Base-by-base conservation (phyloP, 139 green algal genomes). In the Deuterostichococcus epilithicus region DNA sequence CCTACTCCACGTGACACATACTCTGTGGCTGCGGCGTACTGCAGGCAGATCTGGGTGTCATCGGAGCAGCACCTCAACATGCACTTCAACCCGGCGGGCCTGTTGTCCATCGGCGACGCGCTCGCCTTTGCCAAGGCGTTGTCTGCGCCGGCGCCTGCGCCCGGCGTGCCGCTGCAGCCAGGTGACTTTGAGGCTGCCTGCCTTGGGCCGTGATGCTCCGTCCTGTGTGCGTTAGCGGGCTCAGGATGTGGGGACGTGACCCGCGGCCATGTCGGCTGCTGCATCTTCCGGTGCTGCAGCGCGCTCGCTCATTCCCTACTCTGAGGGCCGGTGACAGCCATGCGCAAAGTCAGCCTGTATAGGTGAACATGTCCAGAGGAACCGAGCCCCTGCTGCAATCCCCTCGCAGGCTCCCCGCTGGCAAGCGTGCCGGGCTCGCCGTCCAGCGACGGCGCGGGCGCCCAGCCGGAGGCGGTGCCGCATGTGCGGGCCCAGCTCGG, bases 41-140 rank as follows among this genome's bases (percentile, higher is more conserved):
- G 68, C 89, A 95, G 90, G 75, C 89, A 90, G 68, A 68, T 91
- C 1, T 88, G 85, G 80, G 65, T 92, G 32, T 65, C 80, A 3
- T 94, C 88, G 25, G 80, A 80, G 23, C 80, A 92, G 71, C 80
- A 86, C 39, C 78, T 96, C 68, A 86, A 91, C 73, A 37, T 90
- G 15, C 84, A 86, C 37, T 95, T 96, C 81, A 91, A 94, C 80
- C 91, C 91, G 6, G 86, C 91, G 1, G 83, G 78, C 20, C 85
- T 96, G 60, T 85, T 96, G 5, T 90, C 86, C 34, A 42, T 96
- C 33, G 91, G 91, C 2, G 91, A 96, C 60, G 69, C 70, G 35
- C 69, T 92, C 22, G 85, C 87, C 1, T 94, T 95, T 76, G 65
- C 69, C 5, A 77, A 76, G 10, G 72, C 75, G 5, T 30, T 86